Base-by-base conservation (phyloP, 352 stramenopile genomes). In the Phytopythium mirpurense region DNA sequence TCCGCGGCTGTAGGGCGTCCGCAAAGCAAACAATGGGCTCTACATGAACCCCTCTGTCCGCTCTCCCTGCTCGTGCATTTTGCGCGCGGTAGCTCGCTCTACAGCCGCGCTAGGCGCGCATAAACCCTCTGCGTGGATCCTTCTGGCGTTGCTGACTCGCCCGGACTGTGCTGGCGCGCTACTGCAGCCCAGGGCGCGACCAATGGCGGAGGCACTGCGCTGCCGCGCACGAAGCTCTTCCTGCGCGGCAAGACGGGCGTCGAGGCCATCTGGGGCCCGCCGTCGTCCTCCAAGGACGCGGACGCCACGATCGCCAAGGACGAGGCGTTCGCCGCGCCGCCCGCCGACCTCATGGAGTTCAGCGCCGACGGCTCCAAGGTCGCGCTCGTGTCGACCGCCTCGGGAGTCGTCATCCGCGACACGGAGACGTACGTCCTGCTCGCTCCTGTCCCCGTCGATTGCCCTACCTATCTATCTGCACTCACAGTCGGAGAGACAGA, bases 191-290 rank as follows among this genome's bases (percentile, higher is more conserved):
- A 29, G 19, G 26, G 24, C 26, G 14, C 43, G 24, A 49, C 27
- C 15, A n/a, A n/a, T n/a, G n/a, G n/a, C n/a, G 43, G 29, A 11
- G 26, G 18, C 26, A 29, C 31, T 14, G 35, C 12, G 14, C 12
- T 54, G 38, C 64, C 61, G 44, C 77, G 77, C 56, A 93, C 81
- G 56, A 94, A 94, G 69, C 80, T 94, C 56, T 94, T 92, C 63
- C 60, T 93, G 53, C 84, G 84, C 45, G 78, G 82, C 51, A 91
- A 83, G 64, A 44, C 67, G 48, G 78, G 82, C 51, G 65, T 94
- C n/a, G 84, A 94, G 58, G 60, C 74, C 31, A 64, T 94, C 26
- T 94, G 76, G 78, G 84, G 84, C 10, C 69, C 78, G 42, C 74
- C 81, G 35, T 81, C 74, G 18, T 76, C 67, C 36, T 65, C 62